Base-by-base conservation (phyloP, 163 green algal species). In the Chloromonas sp. region DNA sequence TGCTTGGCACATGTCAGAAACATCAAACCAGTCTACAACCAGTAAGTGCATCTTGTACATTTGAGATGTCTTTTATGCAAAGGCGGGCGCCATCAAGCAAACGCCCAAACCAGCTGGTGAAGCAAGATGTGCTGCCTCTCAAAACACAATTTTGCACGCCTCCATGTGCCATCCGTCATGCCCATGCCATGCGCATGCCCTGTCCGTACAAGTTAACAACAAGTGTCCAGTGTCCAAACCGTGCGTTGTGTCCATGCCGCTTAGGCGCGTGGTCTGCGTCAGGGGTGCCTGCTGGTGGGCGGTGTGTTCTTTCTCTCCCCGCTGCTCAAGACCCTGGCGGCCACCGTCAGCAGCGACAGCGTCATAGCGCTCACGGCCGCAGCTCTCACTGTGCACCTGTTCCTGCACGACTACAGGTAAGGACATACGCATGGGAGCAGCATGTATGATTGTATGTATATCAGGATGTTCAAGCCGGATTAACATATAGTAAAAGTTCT, bases 351-450 rank as follows among this genome's bases (percentile, higher is more conserved):
- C 82, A 83, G 82, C 2, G 94, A 97, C 89, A 94, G 90, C 0
- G 91, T 97, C 1, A 84, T 94, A 1, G 90, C 94, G 0, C 87
- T 91, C 36, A 87, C 88, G 0, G 85, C 85, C 1, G 82, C 86
- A 13, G 83, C 95, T 61, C 84, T 94, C 14, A 61, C 93, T 11
- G 1, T 88, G 13, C 93, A 97, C 87, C 91, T 97, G n/a, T 94
- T 88, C 83, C 87, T 95, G 60, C 90, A 95, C 81, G 94, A 97
- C 86, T 97, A 97, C 90, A 91, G 90, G 91, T 94, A 78, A 83
- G 84, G 66, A 11, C 66, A 11, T 11, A 76, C 8, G 66, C 66
- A 8, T 76, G 66, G 66, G 5, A 11, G 66, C 11, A 11, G 66
- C 8, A n/a, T 11, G 66, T 11, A 11, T 76, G 66, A 11, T 76